Conservation (phyloP, 495 filamentous ascomycete species). For the Tuber brumale region DNA sequence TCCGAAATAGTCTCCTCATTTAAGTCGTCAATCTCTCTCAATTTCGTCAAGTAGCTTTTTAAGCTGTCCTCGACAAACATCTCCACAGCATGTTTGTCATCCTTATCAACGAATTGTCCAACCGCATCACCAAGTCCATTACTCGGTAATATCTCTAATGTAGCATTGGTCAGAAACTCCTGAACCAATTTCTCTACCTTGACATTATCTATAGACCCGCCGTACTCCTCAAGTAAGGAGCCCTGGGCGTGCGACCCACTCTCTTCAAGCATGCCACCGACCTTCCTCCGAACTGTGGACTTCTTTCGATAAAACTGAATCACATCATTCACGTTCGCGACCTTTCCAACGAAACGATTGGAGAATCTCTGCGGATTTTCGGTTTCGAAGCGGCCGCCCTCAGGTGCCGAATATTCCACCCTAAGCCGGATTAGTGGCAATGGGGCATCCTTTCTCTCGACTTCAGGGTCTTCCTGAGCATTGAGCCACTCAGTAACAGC, state of each 20-base stretch:
- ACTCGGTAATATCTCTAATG: conserved; percentile 81
- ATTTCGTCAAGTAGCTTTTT: conserved; percentile 64
- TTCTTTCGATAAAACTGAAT: conserved; percentile 91
- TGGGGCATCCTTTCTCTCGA: conserved; percentile 58
- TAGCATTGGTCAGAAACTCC: conserved; percentile 76
- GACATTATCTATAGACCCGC: conserved; percentile 60
- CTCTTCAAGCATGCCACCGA: conserved; percentile 47
- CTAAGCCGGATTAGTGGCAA: conserved; percentile 79
- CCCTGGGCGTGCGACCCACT: conserved; percentile 56
- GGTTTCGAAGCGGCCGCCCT: conserved; percentile 77
- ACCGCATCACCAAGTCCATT: conserved; percentile 91
- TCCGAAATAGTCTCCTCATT: conserved; percentile 60
- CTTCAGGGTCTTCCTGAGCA: conserved; percentile 55
- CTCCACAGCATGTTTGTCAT: conserved; percentile 89
- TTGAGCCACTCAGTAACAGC: conserved; percentile 74
- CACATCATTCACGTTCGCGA: conserved; percentile 91
- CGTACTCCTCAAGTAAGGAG: conserved; percentile 45
- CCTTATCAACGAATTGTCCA: conserved; percentile 86
- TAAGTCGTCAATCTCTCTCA: conserved; percentile 63
- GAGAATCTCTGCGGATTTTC: conserved; percentile 98
- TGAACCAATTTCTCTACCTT: conserved; percentile 81
- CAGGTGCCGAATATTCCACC: conserved; percentile 83
- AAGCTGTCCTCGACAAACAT: conserved; percentile 79
- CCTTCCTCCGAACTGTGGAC: conserved; percentile 45
- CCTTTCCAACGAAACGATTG: conserved; percentile 80